Evolutionary conservation across 2,329 filamentous ascomycete genomes (phyloP).

Genomic region (Arthroderma sp.): DNA sequence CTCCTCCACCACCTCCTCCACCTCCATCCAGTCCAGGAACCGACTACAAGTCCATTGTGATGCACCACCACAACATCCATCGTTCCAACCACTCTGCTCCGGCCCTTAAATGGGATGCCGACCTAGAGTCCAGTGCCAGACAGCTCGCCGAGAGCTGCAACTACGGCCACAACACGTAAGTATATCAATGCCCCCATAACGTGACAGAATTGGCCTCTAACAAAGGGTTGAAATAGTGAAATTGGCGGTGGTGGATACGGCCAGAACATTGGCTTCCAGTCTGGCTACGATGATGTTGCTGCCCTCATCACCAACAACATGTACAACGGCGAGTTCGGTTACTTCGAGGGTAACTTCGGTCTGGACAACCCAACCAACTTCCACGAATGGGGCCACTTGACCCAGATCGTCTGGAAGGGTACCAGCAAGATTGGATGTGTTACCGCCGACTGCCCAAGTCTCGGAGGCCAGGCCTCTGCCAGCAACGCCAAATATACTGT

Average conservation of each 20-base stretch:
- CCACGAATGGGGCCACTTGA: constrained; percentile 60
- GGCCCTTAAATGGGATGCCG: constrained; percentile 51
- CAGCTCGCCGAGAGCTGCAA: constrained; percentile 54
- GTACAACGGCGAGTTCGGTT: constrained; percentile 69
- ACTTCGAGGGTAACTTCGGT: constrained; percentile 50
- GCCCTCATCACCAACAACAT: constrained; percentile 67
- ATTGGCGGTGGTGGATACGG: constrained; percentile 57
- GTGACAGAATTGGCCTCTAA: not conserved
- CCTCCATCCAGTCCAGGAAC: constrained; percentile 13
- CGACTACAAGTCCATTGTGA: constrained; percentile 26
- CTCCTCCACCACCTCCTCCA: constrained; percentile 18
- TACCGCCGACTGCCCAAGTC: constrained; percentile 34
- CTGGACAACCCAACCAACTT: constrained; percentile 49
- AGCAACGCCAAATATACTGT: constrained; percentile 59
- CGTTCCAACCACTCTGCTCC: constrained; percentile 66
- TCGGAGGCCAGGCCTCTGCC: constrained; percentile 24
- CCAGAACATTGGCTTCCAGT: constrained; percentile 77
- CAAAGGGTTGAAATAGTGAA: constrained; percentile 27
- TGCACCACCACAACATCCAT: constrained; percentile 75
- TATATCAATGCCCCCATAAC: constrained; percentile 13
- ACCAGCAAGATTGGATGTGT: constrained; percentile 54
- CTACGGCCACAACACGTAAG: constrained; percentile 67
- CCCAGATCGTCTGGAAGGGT: constrained; percentile 59
- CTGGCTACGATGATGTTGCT: constrained; percentile 46
- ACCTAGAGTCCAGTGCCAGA: constrained; percentile 52